phyloP scores from a whole-genome alignment of 345 rosid species.

The Bretschneidera sinensis region DNA sequence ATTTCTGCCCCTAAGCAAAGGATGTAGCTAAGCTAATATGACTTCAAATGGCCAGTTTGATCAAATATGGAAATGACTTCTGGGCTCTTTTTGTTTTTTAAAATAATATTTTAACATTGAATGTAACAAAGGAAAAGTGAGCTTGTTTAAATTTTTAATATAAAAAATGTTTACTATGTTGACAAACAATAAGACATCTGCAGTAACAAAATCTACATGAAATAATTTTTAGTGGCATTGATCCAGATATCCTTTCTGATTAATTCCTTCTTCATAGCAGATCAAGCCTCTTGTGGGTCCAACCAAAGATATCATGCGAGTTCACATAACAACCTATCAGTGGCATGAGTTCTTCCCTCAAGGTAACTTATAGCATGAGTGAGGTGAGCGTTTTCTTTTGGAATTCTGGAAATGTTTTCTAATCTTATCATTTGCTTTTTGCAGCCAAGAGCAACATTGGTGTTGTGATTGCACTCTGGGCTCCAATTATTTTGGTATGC shows the following conservation, averaged over 20 bases:
- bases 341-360: conserved; percentile 70
- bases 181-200: not conserved
- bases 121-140: no score
- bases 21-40: not conserved
- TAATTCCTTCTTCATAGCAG: conserved; percentile 25
- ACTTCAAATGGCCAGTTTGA: not conserved
- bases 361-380: conserved; percentile 28
- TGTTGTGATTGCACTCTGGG: conserved; percentile 49
- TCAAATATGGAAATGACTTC: not conserved
- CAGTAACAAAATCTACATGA: not conserved
- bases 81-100: not conserved
- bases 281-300: conserved; percentile 60
- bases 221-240: not conserved
- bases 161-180: no score
- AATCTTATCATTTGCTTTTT: conserved; percentile 15
- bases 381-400: not conserved
- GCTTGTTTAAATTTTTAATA: no score
- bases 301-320: conserved; percentile 49
- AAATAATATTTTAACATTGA: no score
- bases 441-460: conserved; percentile 49
- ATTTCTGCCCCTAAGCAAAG: not conserved
- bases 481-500: conserved; percentile 46
- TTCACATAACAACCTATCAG: conserved; percentile 29
- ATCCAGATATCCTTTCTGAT: not conserved
- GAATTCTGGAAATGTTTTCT: conserved; percentile 4